Percentiles rank a stretch among this genome's conserved stretches.
Evolutionary conservation across 2,329 filamentous ascomycete genomes (phyloP).

Genomic region (Fusarium tanahbumbuense): DNA sequence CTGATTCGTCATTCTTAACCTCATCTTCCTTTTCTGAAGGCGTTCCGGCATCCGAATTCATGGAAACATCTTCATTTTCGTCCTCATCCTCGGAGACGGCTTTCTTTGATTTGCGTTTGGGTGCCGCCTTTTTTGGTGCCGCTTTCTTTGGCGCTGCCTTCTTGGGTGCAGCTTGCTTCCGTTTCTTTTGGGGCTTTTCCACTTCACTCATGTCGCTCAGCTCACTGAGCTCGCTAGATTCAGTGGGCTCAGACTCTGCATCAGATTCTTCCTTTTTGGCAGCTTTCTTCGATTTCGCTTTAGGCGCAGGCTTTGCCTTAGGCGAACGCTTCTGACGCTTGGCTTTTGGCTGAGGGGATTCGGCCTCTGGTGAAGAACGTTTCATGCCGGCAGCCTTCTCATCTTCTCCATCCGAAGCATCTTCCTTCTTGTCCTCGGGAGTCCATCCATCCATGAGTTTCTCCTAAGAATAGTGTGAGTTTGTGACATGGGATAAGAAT

Average conservation of each 20-base stretch:
- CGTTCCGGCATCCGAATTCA: conserved; percentile 31
- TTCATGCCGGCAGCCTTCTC: conserved; percentile 49
- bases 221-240: conserved; percentile 40
- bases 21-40: conserved; percentile 8
- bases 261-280: conserved; percentile 40
- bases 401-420: conserved; percentile 45
- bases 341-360: conserved; percentile 53
- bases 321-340: conserved; percentile 55
- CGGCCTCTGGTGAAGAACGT: conserved; percentile 50
- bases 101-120: conserved; percentile 33
- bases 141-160: conserved; percentile 17
- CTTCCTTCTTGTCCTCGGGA: conserved; percentile 43
- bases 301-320: conserved; percentile 48
- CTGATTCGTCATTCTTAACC: background rate
- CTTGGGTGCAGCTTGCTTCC: conserved; percentile 27
- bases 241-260: conserved; percentile 24
- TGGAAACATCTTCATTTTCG: conserved; percentile 13
- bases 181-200: conserved; percentile 41
- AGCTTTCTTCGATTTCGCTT: conserved; percentile 45
- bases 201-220: conserved; percentile 44
- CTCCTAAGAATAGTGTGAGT: conserved; percentile 43
- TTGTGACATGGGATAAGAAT: background rate
- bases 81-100: conserved; percentile 49
- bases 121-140: background rate
- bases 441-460: conserved; percentile 54